Conservation (phyloP, 352 stramenopile genomes). For the Phytophthora hibernalis region DNA sequence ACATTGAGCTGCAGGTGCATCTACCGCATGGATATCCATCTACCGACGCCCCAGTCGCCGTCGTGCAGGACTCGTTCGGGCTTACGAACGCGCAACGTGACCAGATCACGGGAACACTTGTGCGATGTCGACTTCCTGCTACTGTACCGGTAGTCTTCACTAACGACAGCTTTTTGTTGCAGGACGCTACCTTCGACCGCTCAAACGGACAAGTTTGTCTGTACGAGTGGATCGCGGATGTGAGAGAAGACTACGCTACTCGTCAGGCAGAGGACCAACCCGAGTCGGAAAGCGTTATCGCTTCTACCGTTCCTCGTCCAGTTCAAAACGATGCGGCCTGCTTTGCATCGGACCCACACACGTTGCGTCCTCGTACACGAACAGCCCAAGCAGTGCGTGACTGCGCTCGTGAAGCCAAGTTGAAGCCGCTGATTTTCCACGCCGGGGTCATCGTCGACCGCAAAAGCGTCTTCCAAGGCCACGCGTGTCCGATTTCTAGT, state of each 20-base stretch:
- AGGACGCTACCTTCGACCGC: constrained; percentile 59
- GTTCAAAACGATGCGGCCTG: not conserved
- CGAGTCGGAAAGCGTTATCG: not conserved
- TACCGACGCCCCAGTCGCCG: constrained; percentile 68
- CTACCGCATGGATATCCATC: constrained; percentile 78
- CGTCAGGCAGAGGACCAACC: constrained; percentile 28
- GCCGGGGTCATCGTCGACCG: constrained; percentile 73
- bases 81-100: constrained; percentile 74
- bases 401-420: constrained; percentile 49
- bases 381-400: constrained; percentile 71
- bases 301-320: not conserved
- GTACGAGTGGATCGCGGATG: constrained; percentile 88
- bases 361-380: constrained; percentile 67
- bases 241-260: constrained; percentile 68
- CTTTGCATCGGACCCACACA: constrained; percentile 69
- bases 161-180: constrained; percentile 13
- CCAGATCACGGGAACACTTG: constrained; percentile 69
- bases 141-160: not conserved
- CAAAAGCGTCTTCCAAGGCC: constrained; percentile 86
- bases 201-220: constrained; percentile 82
- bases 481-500: constrained; percentile 63
- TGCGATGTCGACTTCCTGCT: constrained; percentile 21
- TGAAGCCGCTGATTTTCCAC: constrained; percentile 75
- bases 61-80: constrained; percentile 87
- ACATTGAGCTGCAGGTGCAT: constrained; percentile 76